Conservation (phyloP, 768 basidiomycete species). For the Mycena chlorophos region DNA sequence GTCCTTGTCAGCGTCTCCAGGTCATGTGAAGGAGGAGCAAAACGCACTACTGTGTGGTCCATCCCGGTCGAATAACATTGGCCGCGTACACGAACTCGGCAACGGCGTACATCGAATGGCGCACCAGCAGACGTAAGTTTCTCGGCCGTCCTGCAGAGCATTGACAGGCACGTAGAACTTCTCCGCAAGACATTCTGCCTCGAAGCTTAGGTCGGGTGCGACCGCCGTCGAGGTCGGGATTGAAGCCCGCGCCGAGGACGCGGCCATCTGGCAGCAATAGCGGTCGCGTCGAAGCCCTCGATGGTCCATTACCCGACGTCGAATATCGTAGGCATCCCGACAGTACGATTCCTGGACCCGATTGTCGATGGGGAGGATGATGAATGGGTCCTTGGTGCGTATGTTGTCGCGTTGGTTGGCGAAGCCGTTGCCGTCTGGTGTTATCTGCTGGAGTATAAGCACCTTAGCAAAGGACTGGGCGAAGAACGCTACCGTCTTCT, state of each 20-base stretch:
- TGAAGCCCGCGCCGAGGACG: constrained; percentile 86
- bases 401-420: constrained; percentile 64
- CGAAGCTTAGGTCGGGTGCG: constrained; percentile 48
- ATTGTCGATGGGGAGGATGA: constrained; percentile 74
- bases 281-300: constrained; percentile 57
- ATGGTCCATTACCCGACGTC: constrained; percentile 81
- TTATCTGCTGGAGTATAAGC: constrained; percentile 43
- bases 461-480: not conserved
- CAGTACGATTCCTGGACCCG: constrained; percentile 63
- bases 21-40: not conserved
- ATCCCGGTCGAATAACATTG: constrained; percentile 77
- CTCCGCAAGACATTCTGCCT: constrained; percentile 80
- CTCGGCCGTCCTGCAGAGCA: constrained; percentile 66
- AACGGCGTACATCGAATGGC: constrained; percentile 76
- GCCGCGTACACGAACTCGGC: constrained; percentile 74
- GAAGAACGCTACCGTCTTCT: constrained; percentile 46
- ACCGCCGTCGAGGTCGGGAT: constrained; percentile 88
- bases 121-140: constrained; percentile 81
- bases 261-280: constrained; percentile 83
- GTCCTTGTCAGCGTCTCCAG: not conserved
- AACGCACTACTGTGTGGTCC: constrained; percentile 63
- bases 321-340: constrained; percentile 76
- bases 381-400: constrained; percentile 91
- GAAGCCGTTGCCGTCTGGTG: constrained; percentile 66
- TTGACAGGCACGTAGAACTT: constrained; percentile 90